Evolutionary conservation across 2,329 filamentous ascomycete genomes (phyloP).

Genomic region (Fonsecaea multimorphosa): DNA sequence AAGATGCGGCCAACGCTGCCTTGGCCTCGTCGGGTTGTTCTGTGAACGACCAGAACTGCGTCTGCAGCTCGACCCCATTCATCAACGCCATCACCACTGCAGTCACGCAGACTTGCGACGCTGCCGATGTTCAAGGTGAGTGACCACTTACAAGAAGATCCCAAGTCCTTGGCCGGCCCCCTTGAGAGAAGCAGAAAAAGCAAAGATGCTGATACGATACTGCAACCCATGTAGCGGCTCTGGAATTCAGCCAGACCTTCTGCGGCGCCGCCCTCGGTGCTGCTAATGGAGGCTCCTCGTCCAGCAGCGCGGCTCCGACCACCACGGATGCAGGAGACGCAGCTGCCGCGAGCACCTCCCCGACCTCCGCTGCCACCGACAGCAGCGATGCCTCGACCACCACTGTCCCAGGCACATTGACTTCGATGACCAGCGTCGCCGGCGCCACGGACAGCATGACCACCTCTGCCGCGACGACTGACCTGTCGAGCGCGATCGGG

Average conservation of each 20-base stretch:
- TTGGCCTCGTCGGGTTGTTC: conserved; percentile 28
- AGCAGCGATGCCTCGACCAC: conserved; percentile 21
- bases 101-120: conserved; percentile 25
- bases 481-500: conserved; percentile 1
- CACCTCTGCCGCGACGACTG: not conserved
- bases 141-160: not conserved
- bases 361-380: not conserved
- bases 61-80: conserved; percentile 31
- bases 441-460: conserved; percentile 12
- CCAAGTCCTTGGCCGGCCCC: too few species aligned
- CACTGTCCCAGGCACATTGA: conserved; percentile 27
- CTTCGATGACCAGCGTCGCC: conserved; percentile 25
- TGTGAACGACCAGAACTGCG: conserved; percentile 24
- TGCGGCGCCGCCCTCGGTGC: conserved; percentile 24
- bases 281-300: not conserved
- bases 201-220: conserved; percentile 12
- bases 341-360: not conserved
- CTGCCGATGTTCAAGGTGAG: conserved; percentile 29
- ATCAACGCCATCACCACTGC: conserved; percentile 31
- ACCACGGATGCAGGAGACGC: not conserved
- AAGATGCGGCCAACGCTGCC: conserved; percentile 27
- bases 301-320: not conserved
- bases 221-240: conserved; percentile 18
- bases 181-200: not conserved
- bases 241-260: conserved; percentile 25